Conservation (phyloP, 1,284 basidiomycete species). For the Ganoderma meredithae region DNA sequence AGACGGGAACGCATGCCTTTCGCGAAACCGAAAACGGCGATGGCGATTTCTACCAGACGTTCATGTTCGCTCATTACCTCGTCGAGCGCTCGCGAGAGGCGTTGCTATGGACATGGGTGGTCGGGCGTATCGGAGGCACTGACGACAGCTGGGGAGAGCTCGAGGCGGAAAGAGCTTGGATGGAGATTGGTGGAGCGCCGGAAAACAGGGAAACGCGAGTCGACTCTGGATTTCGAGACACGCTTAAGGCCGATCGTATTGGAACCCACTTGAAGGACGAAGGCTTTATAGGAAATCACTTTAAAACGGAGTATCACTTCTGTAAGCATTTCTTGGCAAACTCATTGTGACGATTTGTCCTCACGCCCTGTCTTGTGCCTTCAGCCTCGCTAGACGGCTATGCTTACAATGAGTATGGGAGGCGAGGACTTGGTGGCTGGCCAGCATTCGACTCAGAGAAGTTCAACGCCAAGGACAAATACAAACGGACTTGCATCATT, state of each 20-base stretch:
- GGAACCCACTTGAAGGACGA: conserved; percentile 26
- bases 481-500: conserved; percentile 31
- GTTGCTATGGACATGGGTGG: conserved; percentile 50
- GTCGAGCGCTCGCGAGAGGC: conserved; percentile 52
- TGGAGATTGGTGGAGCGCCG: conserved; percentile 41
- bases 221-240: conserved; percentile 28
- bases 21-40: conserved; percentile 41
- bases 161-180: conserved; percentile 43
- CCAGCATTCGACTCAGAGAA: conserved; percentile 23
- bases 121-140: conserved; percentile 42
- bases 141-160: conserved; percentile 40
- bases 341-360: not conserved
- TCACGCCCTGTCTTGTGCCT: not conserved
- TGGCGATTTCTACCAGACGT: conserved; percentile 45
- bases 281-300: conserved; percentile 28
- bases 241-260: conserved; percentile 34
- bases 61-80: conserved; percentile 45
- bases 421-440: conserved; percentile 28
- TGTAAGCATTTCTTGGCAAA: conserved; percentile 27
- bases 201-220: conserved; percentile 29
- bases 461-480: not conserved
- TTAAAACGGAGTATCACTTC: conserved; percentile 38
- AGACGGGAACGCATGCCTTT: conserved; percentile 44
- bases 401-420: conserved; percentile 35
- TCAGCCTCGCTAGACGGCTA: conserved; percentile 42